A percentile compares a stretch with the other conserved stretches of the same genome.
Evolutionary conservation across 371 early-diverging fungal genomes (phyloP).

Genomic region (Mucor piriformis): DNA sequence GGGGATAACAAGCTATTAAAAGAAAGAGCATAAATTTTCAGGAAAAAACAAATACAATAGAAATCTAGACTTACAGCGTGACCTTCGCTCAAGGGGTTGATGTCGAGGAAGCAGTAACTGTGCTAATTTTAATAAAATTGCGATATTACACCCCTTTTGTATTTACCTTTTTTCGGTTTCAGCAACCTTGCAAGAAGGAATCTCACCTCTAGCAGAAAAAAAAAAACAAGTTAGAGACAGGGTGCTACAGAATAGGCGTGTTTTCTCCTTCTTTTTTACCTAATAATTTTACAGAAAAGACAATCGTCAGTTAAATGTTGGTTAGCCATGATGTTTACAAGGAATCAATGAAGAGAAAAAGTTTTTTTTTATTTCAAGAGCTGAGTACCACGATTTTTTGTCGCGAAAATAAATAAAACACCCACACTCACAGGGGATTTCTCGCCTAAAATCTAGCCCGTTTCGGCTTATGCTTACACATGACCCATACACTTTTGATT

Average conservation of each 20-base stretch:
- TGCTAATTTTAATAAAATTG: background rate
- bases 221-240: background rate
- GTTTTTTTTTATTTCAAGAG: background rate
- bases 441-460: conserved; percentile 9
- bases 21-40: background rate
- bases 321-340: background rate
- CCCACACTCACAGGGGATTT: background rate
- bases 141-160: background rate
- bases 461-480: conserved; percentile 1
- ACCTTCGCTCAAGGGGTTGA: conserved; percentile 79
- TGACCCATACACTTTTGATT: background rate
- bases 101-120: conserved; percentile 75
- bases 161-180: conserved; percentile 80
- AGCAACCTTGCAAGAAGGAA: conserved; percentile 79
- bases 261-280: conserved; percentile 26
- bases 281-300: conserved; percentile 91
- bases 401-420: background rate
- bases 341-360: background rate
- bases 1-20: conserved; percentile 77
- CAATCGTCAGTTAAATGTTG: conserved; percentile 60
- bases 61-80: conserved; percentile 65
- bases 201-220: conserved; percentile 61
- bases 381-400: background rate
- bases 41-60: background rate
- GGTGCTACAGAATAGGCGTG: background rate